A percentile compares a stretch with the other conserved stretches of the same genome.
Conservation (phyloP, 306 rosid species). For the Dryas alaskensis region DNA sequence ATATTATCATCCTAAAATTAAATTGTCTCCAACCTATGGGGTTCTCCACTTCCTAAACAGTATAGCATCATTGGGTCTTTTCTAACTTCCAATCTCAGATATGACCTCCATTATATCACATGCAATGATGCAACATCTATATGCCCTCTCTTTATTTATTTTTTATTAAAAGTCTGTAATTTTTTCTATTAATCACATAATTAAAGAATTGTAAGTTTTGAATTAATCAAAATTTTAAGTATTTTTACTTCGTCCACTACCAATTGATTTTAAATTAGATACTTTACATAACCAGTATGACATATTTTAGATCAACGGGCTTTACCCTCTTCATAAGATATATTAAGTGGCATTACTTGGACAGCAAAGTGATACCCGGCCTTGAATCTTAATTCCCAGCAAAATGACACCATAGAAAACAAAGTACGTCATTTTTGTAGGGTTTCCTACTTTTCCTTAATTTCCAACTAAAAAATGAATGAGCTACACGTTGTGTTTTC, state of each 20-base stretch:
- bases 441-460: background rate
- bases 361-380: too few species aligned
- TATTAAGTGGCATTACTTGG: background rate
- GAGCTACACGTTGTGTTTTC: background rate
- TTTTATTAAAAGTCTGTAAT: too few species aligned
- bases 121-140: background rate
- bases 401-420: too few species aligned
- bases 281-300: background rate
- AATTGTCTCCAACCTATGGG: conserved; percentile 29
- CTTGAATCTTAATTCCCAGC: too few species aligned
- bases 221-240: too few species aligned
- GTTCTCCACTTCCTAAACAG: conserved; percentile 30
- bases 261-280: background rate
- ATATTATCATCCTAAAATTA: conserved; percentile 19
- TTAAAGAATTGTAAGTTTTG: too few species aligned
- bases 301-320: background rate
- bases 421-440: background rate
- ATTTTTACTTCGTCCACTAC: too few species aligned
- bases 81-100: conserved; percentile 18
- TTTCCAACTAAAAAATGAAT: background rate
- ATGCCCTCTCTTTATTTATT: background rate
- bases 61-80: conserved; percentile 31
- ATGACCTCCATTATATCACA: conserved; percentile 23
- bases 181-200: too few species aligned
- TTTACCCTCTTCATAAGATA: background rate